Evolutionary conservation across 2,329 filamentous ascomycete species (phyloP).

Genomic region (Exserohilum turcica): DNA sequence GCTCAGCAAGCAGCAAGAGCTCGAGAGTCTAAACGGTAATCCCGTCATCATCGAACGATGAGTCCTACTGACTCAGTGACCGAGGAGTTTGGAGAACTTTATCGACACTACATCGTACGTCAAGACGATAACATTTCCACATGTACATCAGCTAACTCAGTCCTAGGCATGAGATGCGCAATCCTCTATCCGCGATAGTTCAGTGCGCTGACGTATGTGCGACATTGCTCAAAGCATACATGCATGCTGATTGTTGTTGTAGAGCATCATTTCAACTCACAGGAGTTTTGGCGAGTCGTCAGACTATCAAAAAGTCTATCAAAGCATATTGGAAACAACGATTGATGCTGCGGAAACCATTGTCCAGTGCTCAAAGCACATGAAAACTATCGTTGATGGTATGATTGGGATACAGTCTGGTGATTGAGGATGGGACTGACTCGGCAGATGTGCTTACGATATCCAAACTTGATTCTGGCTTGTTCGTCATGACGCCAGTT

Average conservation of each 20-base stretch:
- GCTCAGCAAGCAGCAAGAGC: constrained; percentile 28
- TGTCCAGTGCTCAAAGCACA: constrained; percentile 52
- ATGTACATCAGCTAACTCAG: not conserved
- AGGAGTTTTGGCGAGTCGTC: constrained; percentile 7
- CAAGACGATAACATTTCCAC: not conserved
- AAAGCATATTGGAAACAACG: constrained; percentile 22
- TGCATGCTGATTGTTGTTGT: not conserved
- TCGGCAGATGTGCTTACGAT: constrained; percentile 10
- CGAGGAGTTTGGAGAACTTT: constrained; percentile 32
- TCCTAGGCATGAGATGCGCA: constrained; percentile 50
- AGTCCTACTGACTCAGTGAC: not conserved
- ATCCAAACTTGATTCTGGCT: constrained; percentile 52
- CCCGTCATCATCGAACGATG: not conserved
- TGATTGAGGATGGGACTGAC: not conserved
- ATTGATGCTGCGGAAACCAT: constrained; percentile 51
- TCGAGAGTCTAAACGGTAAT: constrained; percentile 24
- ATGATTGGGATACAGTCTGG: not conserved
- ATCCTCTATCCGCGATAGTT: constrained; percentile 51
- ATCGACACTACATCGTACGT: constrained; percentile 39
- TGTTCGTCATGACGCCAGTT: constrained; percentile 50
- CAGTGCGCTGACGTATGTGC: constrained; percentile 49
- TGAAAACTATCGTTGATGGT: constrained; percentile 54
- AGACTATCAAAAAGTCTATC: constrained; percentile 18
- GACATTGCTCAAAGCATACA: constrained; percentile 11
- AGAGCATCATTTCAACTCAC: constrained; percentile 26